Base-by-base conservation (phyloP, 768 basidiomycete species). In the Nidularia pulvinata region DNA sequence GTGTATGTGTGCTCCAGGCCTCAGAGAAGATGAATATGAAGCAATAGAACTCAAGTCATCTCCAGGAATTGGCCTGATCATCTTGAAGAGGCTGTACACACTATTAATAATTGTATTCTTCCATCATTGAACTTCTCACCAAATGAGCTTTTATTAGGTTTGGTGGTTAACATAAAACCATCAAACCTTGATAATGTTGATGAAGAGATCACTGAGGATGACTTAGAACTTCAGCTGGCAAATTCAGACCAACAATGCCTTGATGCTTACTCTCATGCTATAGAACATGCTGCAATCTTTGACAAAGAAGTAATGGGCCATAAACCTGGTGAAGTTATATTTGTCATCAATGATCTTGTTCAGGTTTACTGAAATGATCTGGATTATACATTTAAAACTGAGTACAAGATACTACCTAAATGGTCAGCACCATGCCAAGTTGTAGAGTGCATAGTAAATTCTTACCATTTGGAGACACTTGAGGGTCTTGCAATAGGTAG, bases 11-110 rank as follows among this genome's bases (percentile, higher is more conserved):
- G 63, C 65, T 7, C 74, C 74, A 2, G 60, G 63, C 1, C 34
- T 71, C 0, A 61, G 65, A 0, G 65, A 69, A 32, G 65, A 70
- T 14, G 56, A 57, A n/a, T 59, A 56, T 6, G 46, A 62, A 1
- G 33, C 10, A 3, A 61, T 62, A 37, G 33, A 46, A 5, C 53
- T 33, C 51, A 51, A 64, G 30, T 35, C 54, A 32, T 73, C 3
- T 69, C 65, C 6, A 22, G 33, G 3, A 56, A 49, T 1, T 77
- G 73, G 75, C 63, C 70, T 5, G 52, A 59, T 5, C 60, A 72
- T 45, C 56, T 77, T 0, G 64, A 72, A 6, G 43, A 49, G 1
- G 72, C 73, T 0, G 52, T 69, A 2, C 34, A 43, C 1, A 44
- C 42, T 22, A 11, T 61, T 14, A 61, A 61, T 50, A 5, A 11